A percentile compares a stretch with the other conserved stretches of the same genome.
These are phyloP conservation scores for Marchantia polymorpha DNA, from an alignment of 225 moss, liverwort and hornwort species.

Conservation along the genomic window DNA sequence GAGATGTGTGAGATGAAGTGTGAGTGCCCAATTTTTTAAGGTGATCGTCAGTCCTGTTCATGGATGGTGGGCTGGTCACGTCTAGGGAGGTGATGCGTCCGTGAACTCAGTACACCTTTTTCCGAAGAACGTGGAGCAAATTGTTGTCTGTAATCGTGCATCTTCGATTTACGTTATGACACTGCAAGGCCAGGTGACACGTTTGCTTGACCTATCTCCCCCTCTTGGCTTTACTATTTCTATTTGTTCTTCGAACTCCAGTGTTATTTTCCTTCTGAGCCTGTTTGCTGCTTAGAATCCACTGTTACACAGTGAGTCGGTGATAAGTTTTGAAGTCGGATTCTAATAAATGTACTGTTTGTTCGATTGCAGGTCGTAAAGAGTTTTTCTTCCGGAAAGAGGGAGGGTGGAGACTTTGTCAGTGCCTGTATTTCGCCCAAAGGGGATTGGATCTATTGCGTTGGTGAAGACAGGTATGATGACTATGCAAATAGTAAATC, in stretches of 20 bases:
- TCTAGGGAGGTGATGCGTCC: conserved; percentile 82
- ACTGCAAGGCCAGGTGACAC: conserved; percentile 83
- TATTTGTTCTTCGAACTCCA: not conserved
- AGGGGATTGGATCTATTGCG: conserved; percentile 99
- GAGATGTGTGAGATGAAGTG: not conserved
- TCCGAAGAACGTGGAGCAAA: conserved; percentile 88
- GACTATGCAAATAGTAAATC: not conserved
- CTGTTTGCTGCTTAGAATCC: too few relatives aligned
- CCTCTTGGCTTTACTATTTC: too few relatives aligned
- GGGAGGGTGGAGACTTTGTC: conserved; percentile 98
- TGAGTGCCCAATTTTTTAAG: not conserved
- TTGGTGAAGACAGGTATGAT: conserved; percentile 91
- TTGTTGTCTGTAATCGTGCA: conserved; percentile 89
- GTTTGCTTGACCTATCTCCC: not conserved
- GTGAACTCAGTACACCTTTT: conserved; percentile 89
- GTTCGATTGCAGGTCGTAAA: conserved; percentile 77
- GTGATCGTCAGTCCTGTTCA: not conserved
- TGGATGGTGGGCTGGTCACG: not conserved
- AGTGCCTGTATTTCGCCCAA: conserved; percentile 88
- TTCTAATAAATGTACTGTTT: not conserved
- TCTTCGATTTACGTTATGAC: conserved; percentile 97
- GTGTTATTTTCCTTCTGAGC: not conserved
- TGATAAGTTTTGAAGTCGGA: not conserved
- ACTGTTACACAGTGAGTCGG: not conserved
- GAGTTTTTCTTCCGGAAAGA: conserved; percentile 94